Percentiles rank a stretch among this genome's conserved stretches.
Evolutionary conservation across 2,329 filamentous ascomycete genomes (phyloP).

Genomic region (Amphichorda felina): DNA sequence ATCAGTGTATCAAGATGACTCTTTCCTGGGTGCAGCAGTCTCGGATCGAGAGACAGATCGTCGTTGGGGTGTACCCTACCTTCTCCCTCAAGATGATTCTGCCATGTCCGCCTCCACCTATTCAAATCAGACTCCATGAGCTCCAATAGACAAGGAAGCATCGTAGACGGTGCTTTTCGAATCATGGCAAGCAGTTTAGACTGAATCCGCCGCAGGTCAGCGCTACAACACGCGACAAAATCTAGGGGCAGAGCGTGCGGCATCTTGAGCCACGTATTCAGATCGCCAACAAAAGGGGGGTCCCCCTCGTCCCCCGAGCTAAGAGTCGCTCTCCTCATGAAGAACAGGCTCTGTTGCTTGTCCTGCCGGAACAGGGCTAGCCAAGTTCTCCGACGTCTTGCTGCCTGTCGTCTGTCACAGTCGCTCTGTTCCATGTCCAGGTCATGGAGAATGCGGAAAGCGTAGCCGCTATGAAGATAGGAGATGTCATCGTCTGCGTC

Average conservation of each 20-base stretch:
- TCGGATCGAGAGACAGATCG: background rate
- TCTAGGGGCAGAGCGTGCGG: background rate
- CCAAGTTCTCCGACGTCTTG: conserved; percentile 4
- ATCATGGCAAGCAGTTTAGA: conserved; percentile 1
- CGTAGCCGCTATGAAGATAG: conserved; percentile 8
- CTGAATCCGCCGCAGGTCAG: conserved; percentile 1
- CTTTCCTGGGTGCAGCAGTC: background rate
- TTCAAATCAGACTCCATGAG: background rate
- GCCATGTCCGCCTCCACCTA: background rate
- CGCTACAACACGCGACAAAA: conserved; percentile 1
- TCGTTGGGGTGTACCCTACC: too few species aligned
- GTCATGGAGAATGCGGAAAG: conserved; percentile 7
- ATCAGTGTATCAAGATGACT: conserved; percentile 1
- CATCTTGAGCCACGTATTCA: conserved; percentile 1
- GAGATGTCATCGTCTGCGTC: conserved; percentile 9
- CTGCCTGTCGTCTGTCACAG: conserved; percentile 2
- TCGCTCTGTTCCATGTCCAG: conserved; percentile 6
- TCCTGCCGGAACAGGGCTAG: conserved; percentile 7
- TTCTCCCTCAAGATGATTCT: background rate
- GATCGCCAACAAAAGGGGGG: background rate
- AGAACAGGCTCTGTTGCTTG: conserved; percentile 8
- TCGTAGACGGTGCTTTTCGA: background rate
- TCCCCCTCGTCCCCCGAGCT: conserved; percentile 2
- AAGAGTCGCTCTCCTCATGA: conserved; percentile 6
- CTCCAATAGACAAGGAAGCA: conserved; percentile 1